Evolutionary conservation across 495 filamentous ascomycete genomes (phyloP).

Genomic region (Lophium mytilinum): DNA sequence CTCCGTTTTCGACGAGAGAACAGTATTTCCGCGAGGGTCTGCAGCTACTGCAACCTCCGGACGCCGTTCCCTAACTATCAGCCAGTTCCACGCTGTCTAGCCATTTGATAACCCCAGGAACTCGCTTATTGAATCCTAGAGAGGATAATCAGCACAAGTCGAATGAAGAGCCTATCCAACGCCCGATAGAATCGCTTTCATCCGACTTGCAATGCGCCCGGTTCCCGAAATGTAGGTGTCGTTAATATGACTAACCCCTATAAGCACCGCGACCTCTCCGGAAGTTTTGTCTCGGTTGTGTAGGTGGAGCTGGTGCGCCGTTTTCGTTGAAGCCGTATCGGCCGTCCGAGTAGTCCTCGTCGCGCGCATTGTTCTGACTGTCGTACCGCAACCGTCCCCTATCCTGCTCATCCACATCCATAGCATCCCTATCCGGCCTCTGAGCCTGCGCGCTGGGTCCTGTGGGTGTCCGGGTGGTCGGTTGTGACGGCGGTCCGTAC

Average conservation of each 20-base stretch:
- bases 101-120: not conserved
- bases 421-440: slow-evolving; percentile 16
- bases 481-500: slow-evolving; percentile 3
- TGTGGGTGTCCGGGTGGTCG: slow-evolving; percentile 4
- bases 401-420: slow-evolving; percentile 33
- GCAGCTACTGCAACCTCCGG: no score
- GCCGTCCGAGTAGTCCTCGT: slow-evolving; percentile 22
- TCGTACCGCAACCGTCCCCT: slow-evolving; percentile 7
- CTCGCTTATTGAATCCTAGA: no score
- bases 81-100: not conserved
- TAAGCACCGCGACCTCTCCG: not conserved
- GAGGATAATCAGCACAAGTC: no score
- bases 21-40: no score
- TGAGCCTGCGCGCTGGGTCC: not conserved
- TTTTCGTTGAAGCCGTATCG: slow-evolving; percentile 25
- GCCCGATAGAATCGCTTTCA: no score
- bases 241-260: not conserved
- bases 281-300: slow-evolving; percentile 7
- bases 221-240: no score
- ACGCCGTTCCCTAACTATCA: no score
- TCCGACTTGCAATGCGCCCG: no score
- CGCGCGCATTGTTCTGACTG: not conserved
- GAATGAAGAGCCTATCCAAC: no score
- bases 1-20: no score
- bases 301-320: not conserved